Conservation (phyloP, 257 asterid species). For the Salvia rosmarinus region DNA sequence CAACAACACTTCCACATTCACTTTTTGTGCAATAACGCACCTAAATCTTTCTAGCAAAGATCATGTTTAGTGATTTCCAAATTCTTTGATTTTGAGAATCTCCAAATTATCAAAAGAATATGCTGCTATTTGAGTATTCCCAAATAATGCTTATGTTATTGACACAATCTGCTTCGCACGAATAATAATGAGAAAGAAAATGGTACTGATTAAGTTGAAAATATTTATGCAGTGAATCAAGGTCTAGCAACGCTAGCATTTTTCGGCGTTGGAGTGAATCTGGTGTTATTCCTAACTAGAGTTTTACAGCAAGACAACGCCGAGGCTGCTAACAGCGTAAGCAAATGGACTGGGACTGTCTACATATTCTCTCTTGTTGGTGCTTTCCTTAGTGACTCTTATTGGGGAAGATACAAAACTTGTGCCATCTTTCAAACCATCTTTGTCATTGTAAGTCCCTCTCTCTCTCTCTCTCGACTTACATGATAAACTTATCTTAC, state of each 20-base stretch:
- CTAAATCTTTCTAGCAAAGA: constrained; percentile 2
- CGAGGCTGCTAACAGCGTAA: constrained; percentile 87
- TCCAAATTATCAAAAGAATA: no score
- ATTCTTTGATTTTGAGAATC: background rate
- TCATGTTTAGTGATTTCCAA: constrained; percentile 4
- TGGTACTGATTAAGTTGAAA: background rate
- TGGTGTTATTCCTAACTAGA: constrained; percentile 85
- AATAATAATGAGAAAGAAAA: background rate
- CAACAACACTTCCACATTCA: background rate
- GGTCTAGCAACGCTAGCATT: constrained; percentile 93
- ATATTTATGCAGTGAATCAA: constrained; percentile 69
- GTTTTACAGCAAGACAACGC: constrained; percentile 84
- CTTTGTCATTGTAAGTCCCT: constrained; percentile 65
- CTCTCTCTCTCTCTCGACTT: background rate
- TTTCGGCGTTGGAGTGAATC: constrained; percentile 92
- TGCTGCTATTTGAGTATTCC: background rate
- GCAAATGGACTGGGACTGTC: constrained; percentile 98
- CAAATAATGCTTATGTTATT: background rate
- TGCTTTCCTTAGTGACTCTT: constrained; percentile 91
- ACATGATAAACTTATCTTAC: no score
- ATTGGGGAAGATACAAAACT: constrained; percentile 93
- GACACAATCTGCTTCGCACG: background rate
- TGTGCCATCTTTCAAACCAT: constrained; percentile 85
- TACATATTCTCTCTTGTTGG: constrained; percentile 97
- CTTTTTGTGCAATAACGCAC: background rate